Conservation (phyloP, 2,329 filamentous ascomycete species). For the Curvularia lunata region DNA sequence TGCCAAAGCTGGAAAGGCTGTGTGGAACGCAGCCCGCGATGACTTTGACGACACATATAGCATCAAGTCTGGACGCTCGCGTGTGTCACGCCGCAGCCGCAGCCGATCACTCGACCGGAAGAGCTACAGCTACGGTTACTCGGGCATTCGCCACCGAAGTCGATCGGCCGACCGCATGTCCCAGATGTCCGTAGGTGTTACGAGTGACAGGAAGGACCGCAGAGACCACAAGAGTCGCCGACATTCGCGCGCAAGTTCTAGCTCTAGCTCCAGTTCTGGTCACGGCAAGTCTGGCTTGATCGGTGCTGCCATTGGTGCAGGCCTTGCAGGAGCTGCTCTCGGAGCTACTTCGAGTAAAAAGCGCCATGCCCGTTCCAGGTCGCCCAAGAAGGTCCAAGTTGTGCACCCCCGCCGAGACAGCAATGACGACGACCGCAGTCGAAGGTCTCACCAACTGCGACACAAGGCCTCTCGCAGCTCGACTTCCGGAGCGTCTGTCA, state of each 20-base stretch:
- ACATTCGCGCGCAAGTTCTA: conserved; percentile 46
- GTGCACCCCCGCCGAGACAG: conserved; percentile 38
- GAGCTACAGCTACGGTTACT: conserved; percentile 55
- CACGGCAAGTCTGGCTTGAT: conserved; percentile 45
- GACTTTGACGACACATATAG: conserved; percentile 68
- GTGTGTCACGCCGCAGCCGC: conserved; percentile 40
- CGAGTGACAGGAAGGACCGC: conserved; percentile 44
- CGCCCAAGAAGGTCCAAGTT: conserved; percentile 41
- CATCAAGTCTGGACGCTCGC: conserved; percentile 59
- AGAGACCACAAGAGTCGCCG: conserved; percentile 45
- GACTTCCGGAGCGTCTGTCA: conserved; percentile 60
- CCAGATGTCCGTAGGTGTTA: conserved; percentile 43
- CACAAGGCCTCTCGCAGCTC: conserved; percentile 47
- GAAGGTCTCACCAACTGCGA: conserved; percentile 34
- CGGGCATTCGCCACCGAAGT: conserved; percentile 49
- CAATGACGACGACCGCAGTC: conserved; percentile 39
- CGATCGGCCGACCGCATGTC: conserved; percentile 46
- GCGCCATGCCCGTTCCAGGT: conserved; percentile 45
- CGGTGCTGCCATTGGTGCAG: conserved; percentile 49
- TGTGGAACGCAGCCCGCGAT: conserved; percentile 57
- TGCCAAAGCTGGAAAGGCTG: conserved; percentile 59
- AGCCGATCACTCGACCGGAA: conserved; percentile 50
- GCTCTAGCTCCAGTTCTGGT: conserved; percentile 51
- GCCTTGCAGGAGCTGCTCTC: conserved; percentile 50
- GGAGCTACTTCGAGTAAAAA: conserved; percentile 38